Base-by-base conservation (phyloP, 306 rosid species). In the Fragaria ananassa region DNA sequence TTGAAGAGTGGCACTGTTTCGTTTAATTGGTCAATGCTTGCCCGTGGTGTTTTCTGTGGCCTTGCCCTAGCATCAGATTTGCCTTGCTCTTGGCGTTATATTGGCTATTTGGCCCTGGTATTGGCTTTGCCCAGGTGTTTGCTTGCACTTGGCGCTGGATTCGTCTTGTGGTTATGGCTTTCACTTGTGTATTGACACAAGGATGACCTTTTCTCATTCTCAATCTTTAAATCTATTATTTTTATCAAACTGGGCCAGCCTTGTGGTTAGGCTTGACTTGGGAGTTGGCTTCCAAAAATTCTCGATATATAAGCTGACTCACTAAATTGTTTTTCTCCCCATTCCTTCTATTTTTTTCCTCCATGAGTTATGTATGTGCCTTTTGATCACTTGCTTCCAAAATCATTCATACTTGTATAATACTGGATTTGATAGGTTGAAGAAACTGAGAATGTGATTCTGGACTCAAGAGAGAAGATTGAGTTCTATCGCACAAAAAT, bases 401-500 rank as follows among this genome's bases (percentile, higher is more conserved):
- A 15, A 37, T 54, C 35, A 23, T 6, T 72, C 47, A 7, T 37
- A 15, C 18, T 71, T 11, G 4, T 35, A 21, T 54, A 72, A n/a
- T 21, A 19, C 42, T 72, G 65, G 37, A 54, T 39, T n/a, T 54
- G 14, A 51, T 83, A 94, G 98, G 92, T 54, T 75, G 93, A 88
- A 63, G 91, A 80, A 78, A 49, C 81, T 13, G 87, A 83, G 86
- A 86, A 82, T 47, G 78, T 81, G 70, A 85, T 87, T 67, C 83
- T 94, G 91, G 98, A 94, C 80, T 94, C 95, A 10, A 94, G 83
- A 78, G 97, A 94, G 87, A 94, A 92, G 89, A 80, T 94, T 13
- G 97, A 83, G 82, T 76, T 83, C 66, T 94, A 90, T 81, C 95
- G 97, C 72, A 67, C 92, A 80, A 94, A 87, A 83, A 94, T 94